phyloP scores from a whole-genome alignment of 2,329 filamentous ascomycete species.

The Aspergillus sp. region DNA sequence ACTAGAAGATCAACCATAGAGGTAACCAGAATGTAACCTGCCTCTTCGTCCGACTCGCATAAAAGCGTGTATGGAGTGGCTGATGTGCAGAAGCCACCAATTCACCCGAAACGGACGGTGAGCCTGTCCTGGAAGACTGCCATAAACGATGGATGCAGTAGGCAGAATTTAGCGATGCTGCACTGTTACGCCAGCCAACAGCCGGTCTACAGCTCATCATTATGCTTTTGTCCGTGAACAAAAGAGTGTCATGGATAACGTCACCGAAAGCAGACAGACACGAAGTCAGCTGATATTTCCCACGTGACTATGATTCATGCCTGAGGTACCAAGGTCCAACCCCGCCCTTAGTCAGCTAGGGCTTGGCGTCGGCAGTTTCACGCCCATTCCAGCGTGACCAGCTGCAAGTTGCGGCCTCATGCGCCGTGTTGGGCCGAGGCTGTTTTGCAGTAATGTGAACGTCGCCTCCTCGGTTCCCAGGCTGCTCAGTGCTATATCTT shows the following conservation, averaged over 20 bases:
- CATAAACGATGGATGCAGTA: constrained; percentile 1
- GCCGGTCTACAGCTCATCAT: constrained; percentile 7
- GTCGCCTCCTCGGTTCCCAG: too few species aligned
- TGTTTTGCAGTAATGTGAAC: too few species aligned
- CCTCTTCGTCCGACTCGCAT: constrained; percentile 10
- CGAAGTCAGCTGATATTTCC: neutral
- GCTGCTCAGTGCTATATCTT: too few species aligned
- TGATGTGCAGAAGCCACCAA: neutral
- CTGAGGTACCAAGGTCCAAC: neutral
- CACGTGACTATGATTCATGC: neutral
- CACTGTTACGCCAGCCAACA: constrained; percentile 8
- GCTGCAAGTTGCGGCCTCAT: too few species aligned
- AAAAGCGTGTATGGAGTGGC: constrained; percentile 2
- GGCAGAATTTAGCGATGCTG: constrained; percentile 4
- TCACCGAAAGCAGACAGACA: neutral
- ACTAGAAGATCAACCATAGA: neutral
- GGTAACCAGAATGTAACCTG: constrained; percentile 5
- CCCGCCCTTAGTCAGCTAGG: too few species aligned
- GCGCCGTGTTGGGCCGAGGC: too few species aligned
- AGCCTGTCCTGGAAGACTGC: neutral
- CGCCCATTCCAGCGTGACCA: too few species aligned
- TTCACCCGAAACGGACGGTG: neutral
- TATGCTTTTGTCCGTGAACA: neutral
- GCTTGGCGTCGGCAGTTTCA: neutral
- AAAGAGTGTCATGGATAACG: neutral